Evolutionary conservation across 192 early-diverging fungal species (phyloP), one percentile per base, ranked within the genome.

Genomic region (Spizellomyces sp.): DNA sequence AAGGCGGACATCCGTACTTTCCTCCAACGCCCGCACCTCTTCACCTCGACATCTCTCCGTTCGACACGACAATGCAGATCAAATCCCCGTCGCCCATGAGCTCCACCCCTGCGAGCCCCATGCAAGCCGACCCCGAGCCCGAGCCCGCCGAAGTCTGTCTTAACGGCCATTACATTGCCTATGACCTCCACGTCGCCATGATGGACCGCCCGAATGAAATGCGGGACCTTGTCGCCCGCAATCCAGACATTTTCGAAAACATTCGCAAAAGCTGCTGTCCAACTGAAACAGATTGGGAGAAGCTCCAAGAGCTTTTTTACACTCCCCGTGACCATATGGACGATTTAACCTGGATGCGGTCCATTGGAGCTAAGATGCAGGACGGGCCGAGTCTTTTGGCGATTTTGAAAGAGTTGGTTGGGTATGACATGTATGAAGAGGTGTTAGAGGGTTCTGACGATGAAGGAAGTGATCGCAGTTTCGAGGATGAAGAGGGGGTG

Each of bases 181-280:
- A 72, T 56, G 70, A 72, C 2, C 42, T 72, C 0, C 70, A 72
- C 62, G 70, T 72, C 5, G 70, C 70, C 50, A 72, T 72, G 70
- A 72, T 72, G 70, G 70, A 72, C 62, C 61, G 70, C 19, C 70
- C 70, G 10, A 45, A 22, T 48, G 70, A 72, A 64, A 72, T 72
- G 70, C 70, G 70, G 6, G 70, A 72, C 61, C 62, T 72, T 15
- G 27, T 72, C 48, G 22, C 17, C 10, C 61, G 70, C 22, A 72
- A 72, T 55, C 62, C 60, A 9, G 70, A 72, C 45, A 41, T 64
- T 6, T 72, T 72, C 43, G 60, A 63, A 36, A 72, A 72, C n/a
- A 45, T 72, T 41, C 70, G 52, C 42, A 48, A 72, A 17, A 21
- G 17, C 14, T 70, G 68, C 46, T 61, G 59, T 22, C 36, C 58